phyloP scores from a whole-genome alignment of 75 land plant species.

The Isoetes taiwanensis region DNA sequence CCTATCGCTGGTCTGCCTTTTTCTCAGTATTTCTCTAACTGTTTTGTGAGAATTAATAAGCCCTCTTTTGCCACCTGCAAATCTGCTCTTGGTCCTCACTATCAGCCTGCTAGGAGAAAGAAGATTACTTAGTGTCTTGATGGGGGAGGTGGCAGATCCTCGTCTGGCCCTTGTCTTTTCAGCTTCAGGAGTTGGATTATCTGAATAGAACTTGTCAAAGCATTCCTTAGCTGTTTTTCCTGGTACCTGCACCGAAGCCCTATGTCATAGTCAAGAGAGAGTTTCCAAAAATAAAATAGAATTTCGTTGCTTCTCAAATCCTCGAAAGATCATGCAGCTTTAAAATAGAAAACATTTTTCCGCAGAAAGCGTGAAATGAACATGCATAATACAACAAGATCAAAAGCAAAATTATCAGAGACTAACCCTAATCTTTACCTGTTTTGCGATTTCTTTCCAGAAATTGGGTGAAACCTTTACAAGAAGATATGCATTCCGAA shows the following conservation, averaged over 20 bases:
- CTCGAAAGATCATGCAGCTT: too few species aligned
- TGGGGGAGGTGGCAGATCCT: neutral
- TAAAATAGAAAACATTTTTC: too few species aligned
- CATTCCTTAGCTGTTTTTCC: slow-evolving; percentile 83
- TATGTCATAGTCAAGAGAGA: neutral
- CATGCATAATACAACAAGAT: neutral
- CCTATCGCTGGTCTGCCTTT: slow-evolving; percentile 25
- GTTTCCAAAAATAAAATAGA: too few species aligned
- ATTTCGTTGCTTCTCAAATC: too few species aligned
- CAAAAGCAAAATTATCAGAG: neutral
- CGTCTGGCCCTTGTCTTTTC: slow-evolving; percentile 30
- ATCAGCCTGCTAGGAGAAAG: slow-evolving; percentile 20
- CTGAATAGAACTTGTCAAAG: slow-evolving; percentile 49
- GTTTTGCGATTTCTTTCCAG: slow-evolving; percentile 5
- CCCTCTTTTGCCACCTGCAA: slow-evolving; percentile 18
- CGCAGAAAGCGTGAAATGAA: neutral
- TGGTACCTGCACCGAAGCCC: slow-evolving; percentile 42
- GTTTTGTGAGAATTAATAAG: slow-evolving; percentile 30
- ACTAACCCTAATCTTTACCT: neutral
- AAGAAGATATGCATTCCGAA: slow-evolving; percentile 4
- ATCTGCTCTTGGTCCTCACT: slow-evolving; percentile 9
- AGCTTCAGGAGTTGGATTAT: slow-evolving; percentile 37
- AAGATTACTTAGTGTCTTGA: neutral
- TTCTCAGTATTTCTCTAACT: slow-evolving; percentile 38
- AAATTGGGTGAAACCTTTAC: slow-evolving; percentile 3